Percentiles rank a stretch among this genome's conserved stretches.
These are phyloP conservation scores for Thermothelomyces thermophilus DNA, from an alignment of 2,329 filamentous ascomycete genomes.

Conservation along the genomic window DNA sequence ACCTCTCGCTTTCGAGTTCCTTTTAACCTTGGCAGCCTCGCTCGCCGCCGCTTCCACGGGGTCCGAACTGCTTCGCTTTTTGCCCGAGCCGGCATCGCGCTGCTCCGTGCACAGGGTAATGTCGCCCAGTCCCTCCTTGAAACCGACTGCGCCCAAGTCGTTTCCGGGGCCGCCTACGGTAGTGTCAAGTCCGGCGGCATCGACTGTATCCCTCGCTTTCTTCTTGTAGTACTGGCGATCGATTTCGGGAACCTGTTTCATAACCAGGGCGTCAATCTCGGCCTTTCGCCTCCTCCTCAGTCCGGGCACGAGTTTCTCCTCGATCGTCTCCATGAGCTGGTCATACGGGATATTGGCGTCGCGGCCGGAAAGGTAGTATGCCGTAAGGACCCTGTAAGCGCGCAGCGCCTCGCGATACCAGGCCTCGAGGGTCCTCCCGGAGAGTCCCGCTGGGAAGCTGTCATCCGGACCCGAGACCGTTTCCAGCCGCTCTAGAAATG, in stretches of 20 bases:
- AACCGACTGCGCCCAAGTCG: neutral
- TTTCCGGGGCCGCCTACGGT: no score
- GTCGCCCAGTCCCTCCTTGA: neutral
- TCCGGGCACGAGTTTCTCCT: neutral
- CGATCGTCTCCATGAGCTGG: neutral
- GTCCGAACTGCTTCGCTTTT: neutral
- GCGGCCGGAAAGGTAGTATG: slow-evolving; percentile 10
- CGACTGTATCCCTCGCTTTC: neutral
- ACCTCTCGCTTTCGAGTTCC: neutral
- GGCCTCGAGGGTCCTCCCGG: slow-evolving; percentile 9
- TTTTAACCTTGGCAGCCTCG: neutral
- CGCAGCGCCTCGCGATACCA: slow-evolving; percentile 17
- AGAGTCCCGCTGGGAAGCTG: slow-evolving; percentile 1
- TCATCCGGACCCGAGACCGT: slow-evolving; percentile 1
- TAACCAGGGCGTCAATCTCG: slow-evolving; percentile 9
- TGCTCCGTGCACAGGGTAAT: no score
- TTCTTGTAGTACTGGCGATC: slow-evolving; percentile 9
- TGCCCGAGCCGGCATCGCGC: neutral
- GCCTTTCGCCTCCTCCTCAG: slow-evolving; percentile 11
- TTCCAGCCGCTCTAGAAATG: slow-evolving; percentile 8
- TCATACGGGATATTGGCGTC: neutral
- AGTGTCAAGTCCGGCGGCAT: neutral
- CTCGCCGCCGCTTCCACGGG: neutral
- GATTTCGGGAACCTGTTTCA: slow-evolving; percentile 10
- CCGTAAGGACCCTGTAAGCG: slow-evolving; percentile 8